A percentile compares a stretch with the other conserved stretches of the same genome.
phyloP scores from a whole-genome alignment of 139 green algal genomes.

The Astrephomene gubernaculifera region DNA sequence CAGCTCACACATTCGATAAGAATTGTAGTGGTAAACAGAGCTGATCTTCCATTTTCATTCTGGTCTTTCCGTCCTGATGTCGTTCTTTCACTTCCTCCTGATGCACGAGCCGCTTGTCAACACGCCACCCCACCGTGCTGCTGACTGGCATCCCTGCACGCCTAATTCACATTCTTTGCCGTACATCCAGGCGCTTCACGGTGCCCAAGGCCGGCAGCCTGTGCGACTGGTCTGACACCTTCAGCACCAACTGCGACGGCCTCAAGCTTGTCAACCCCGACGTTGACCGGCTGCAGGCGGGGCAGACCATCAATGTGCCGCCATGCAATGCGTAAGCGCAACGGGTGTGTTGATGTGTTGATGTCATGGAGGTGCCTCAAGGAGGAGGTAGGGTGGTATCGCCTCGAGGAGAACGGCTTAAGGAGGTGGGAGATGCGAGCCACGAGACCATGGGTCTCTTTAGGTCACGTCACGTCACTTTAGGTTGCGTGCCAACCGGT shows the following conservation, averaged over 20 bases:
- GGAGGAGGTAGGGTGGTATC: too few relatives aligned
- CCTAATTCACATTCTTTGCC: not conserved
- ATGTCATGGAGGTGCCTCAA: too few relatives aligned
- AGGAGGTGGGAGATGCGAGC: too few relatives aligned
- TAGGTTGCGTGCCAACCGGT: too few relatives aligned
- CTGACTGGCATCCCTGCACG: not conserved
- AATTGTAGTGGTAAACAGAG: not conserved
- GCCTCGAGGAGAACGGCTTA: too few relatives aligned
- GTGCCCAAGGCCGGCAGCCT: not conserved
- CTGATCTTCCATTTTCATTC: too few relatives aligned
- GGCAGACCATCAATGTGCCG: not conserved
- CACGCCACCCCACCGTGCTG: not conserved
- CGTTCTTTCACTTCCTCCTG: not conserved
- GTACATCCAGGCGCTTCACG: not conserved
- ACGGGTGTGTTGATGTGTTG: too few relatives aligned
- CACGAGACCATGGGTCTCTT: too few relatives aligned
- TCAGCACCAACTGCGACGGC: conserved; percentile 15
- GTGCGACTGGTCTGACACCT: not conserved
- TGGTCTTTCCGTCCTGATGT: not conserved
- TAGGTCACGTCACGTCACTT: too few relatives aligned
- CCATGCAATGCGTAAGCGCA: conserved; percentile 2
- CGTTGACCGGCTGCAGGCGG: not conserved
- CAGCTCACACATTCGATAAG: not conserved
- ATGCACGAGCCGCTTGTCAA: not conserved
- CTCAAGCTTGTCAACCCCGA: not conserved